Base-by-base conservation (phyloP, 441 rosid genomes). In the Pelargonium hybrid region DNA sequence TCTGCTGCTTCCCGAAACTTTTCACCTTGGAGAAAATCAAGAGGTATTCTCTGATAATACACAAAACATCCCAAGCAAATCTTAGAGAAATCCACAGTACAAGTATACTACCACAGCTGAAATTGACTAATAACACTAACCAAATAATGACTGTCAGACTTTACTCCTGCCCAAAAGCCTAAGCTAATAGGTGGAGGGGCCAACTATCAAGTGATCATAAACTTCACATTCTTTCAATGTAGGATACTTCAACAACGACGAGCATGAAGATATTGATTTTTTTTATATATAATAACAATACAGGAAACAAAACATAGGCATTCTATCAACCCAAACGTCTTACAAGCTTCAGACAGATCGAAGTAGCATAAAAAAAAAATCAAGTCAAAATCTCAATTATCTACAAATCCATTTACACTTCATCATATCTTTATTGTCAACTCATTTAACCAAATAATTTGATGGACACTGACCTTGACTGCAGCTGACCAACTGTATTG, bases 1-100 rank as follows among this genome's bases (percentile, higher is more conserved):
- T 82, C 83, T 21, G 91, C 97, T 75, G 96, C 99, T 78, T 88
- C 93, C 70, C 80, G 85, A 75, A 96, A 91, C 74, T 81, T 82
- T 73, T 90, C 86, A 68, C 88, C 94, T 91, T 85, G 93, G 68
- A 92, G 88, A 84, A 96, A 96, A 88, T 96, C 97, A 74, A 96
- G 90, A 0, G 99, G 99, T 79, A 96, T 92, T 79, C 99, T 91
- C 98, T 92, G 73, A 71, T 73, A 83, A 75, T 72, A 70, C 26
- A 65, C 31, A 31, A 64, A 10, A 52, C 59, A 14, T 52, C 26
- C 26, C 11, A 61, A 31, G 65, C 37, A 61, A 61, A 61, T 21
- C 65, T 25, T 23, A 59, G 65, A 23, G 29, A 61, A 61, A 25
- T 59, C 34, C 64, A 59, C 15, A 59, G 23, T 59, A 21, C 64